phyloP scores from a whole-genome alignment of 768 basidiomycete species.

The Rhizopogon salebrosus region DNA sequence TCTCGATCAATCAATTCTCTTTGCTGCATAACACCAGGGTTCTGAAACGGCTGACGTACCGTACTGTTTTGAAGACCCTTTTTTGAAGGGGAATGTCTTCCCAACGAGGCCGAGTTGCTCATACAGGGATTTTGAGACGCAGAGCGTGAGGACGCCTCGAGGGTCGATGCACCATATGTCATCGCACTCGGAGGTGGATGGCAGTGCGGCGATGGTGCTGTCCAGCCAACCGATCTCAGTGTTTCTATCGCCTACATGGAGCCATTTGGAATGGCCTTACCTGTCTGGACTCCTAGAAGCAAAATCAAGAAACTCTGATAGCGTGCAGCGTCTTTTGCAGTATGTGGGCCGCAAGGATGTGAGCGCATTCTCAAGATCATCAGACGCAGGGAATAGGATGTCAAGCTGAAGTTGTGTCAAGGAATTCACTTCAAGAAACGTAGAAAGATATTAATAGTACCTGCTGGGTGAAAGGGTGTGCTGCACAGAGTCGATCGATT shows the following conservation, averaged over 20 bases:
- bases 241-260: not conserved
- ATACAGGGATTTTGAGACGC: constrained; percentile 52
- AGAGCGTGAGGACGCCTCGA: constrained; percentile 54
- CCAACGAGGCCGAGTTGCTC: constrained; percentile 59
- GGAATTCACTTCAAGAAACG: not conserved
- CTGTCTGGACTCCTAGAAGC: constrained; percentile 24
- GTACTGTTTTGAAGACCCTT: constrained; percentile 40
- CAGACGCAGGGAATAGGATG: constrained; percentile 48
- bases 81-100: constrained; percentile 48
- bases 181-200: constrained; percentile 28
- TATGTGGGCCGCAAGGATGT: constrained; percentile 39
- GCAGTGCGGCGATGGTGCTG: constrained; percentile 36
- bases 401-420: constrained; percentile 43
- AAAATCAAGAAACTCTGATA: constrained; percentile 41
- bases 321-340: constrained; percentile 35
- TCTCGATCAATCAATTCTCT: constrained; percentile 6
- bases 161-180: constrained; percentile 71
- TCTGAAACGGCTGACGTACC: constrained; percentile 31
- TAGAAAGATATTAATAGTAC: constrained; percentile 24
- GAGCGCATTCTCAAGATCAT: constrained; percentile 34
- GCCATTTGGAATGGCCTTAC: constrained; percentile 14
- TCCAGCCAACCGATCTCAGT: not conserved
- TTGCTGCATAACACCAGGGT: not conserved
- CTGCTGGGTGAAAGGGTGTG: constrained; percentile 52
- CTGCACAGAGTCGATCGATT: constrained; percentile 29